phyloP scores from a whole-genome alignment of 1,284 basidiomycete genomes.

The Irpex sp. region DNA sequence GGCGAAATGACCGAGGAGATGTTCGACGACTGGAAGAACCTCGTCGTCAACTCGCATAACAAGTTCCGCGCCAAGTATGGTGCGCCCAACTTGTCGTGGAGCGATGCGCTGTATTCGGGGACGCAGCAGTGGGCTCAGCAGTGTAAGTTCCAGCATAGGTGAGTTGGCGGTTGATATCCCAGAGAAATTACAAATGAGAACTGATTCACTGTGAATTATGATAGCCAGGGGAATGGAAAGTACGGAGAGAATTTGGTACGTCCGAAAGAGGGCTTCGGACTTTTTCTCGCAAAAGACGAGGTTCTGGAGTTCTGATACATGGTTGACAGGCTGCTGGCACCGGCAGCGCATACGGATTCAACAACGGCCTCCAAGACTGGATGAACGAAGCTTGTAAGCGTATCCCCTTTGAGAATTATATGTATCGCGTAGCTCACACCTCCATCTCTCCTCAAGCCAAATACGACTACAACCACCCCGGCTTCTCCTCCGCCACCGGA shows the following conservation, averaged over 20 bases:
- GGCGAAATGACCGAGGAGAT: neutral
- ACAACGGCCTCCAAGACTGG: neutral
- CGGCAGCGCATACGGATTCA: neutral
- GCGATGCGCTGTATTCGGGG: neutral
- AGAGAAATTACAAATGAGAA: no score
- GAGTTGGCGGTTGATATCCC: no score
- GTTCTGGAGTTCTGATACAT: neutral
- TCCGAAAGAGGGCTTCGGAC: no score
- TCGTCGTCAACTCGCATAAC: slow-evolving; percentile 1
- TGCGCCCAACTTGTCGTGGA: slow-evolving; percentile 2
- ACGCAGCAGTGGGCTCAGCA: neutral
- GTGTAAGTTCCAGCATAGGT: slow-evolving; percentile 3
- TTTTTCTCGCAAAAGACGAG: neutral
- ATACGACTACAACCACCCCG: slow-evolving; percentile 2
- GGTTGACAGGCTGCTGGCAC: neutral
- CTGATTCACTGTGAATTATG: neutral
- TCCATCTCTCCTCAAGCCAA: neutral
- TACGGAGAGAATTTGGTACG: neutral
- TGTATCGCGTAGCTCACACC: neutral
- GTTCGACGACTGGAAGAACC: neutral
- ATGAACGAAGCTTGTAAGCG: slow-evolving; percentile 4
- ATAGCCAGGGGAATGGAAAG: neutral
- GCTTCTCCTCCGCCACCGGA: slow-evolving; percentile 2
- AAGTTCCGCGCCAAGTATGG: neutral
- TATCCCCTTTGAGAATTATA: neutral